Evolutionary conservation across 2,329 filamentous ascomycete genomes (phyloP), one percentile per base, ranked within the genome.

Genomic region (Myriosclerotinia duriaeana): DNA sequence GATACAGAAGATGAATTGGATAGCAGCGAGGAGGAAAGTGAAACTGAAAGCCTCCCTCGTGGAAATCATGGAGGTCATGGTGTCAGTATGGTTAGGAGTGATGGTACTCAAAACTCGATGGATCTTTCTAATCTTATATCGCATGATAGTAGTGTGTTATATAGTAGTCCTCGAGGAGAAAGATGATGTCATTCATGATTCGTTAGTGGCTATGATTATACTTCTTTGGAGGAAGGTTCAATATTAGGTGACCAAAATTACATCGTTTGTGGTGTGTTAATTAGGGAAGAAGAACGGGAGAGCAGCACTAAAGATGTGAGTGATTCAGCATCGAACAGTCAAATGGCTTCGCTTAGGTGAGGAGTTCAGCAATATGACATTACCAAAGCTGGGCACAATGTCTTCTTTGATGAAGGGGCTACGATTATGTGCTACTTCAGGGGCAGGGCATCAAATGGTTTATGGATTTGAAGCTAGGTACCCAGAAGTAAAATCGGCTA

Each of bases 271-370:
- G 88, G 95, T 69, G 91, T 97, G 2, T 82, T 98, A 48, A 95
- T 99, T 70, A 88, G 94, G 62, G 93, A 97, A 75, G 93, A 97
- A 75, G 90, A 91, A 50, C 89, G 91, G 72, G 92, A 95, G 73
- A 89, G 92, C 72, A 82, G 88, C 66, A 91, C 91, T 69, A 87
- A 80, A 58, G 85, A 74, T 72, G 69, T 67, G 26, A 73, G 72
- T 64, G 74, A 75, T 66, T 71, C 74, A 5, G 69, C 72, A 22
- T 72, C 73, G 15, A 75, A 71, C 64, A 71, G 69, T 64, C 70
- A 73, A 17, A 50, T 71, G 22, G 71, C 66, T 22, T 75, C 73
- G 50, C 73, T 72, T 36, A 67, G 64, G 17, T n/a, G 68, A 73
- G 36, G 48, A 22, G 4, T 60, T 58, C 34, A 70, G 65, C 22